Conservation (phyloP, 2,329 filamentous ascomycete genomes). For the Macrophomina pseudophaseolina region DNA sequence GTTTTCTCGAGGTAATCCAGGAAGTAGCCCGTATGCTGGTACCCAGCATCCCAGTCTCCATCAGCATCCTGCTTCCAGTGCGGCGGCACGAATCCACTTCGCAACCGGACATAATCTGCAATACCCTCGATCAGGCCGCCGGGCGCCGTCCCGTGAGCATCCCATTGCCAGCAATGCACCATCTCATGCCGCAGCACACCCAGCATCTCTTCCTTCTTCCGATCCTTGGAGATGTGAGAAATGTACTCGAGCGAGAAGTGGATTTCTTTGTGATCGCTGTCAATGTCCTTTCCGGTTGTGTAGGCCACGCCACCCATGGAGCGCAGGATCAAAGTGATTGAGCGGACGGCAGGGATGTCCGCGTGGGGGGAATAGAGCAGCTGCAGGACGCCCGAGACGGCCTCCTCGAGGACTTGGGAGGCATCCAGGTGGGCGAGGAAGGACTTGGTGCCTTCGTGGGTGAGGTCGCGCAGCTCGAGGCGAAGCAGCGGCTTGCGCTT, state of each 20-base stretch:
- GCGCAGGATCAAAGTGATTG: slow-evolving; percentile 81
- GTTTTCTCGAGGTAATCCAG: slow-evolving; percentile 79
- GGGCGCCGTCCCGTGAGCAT: slow-evolving; percentile 60
- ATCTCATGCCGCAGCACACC: slow-evolving; percentile 92
- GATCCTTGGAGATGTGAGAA: slow-evolving; percentile 41
- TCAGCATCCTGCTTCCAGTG: slow-evolving; percentile 73
- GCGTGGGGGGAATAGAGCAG: slow-evolving; percentile 66
- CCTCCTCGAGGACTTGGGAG: slow-evolving; percentile 63
- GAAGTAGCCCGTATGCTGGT: slow-evolving; percentile 91
- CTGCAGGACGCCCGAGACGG: slow-evolving; percentile 70
- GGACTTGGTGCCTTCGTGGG: slow-evolving; percentile 62
- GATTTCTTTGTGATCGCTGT: slow-evolving; percentile 89
- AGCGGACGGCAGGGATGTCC: slow-evolving; percentile 70
- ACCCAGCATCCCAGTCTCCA: slow-evolving; percentile 83
- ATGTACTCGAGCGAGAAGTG: slow-evolving; percentile 85
- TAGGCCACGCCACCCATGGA: slow-evolving; percentile 86
- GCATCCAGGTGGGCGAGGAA: slow-evolving; percentile 73
- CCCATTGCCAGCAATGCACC: slow-evolving; percentile 92
- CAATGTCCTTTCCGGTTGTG: slow-evolving; percentile 79
- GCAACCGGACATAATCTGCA: slow-evolving; percentile 88
- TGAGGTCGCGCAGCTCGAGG: slow-evolving; percentile 56
- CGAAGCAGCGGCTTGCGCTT: slow-evolving; percentile 51
- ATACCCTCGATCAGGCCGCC: slow-evolving; percentile 88
- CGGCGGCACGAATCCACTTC: slow-evolving; percentile 72
- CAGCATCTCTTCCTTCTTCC: slow-evolving; percentile 66